A percentile compares a stretch with the other conserved stretches of the same genome.
phyloP scores from a whole-genome alignment of 2,329 filamentous ascomycete species.

The Rosellinia necatrix region DNA sequence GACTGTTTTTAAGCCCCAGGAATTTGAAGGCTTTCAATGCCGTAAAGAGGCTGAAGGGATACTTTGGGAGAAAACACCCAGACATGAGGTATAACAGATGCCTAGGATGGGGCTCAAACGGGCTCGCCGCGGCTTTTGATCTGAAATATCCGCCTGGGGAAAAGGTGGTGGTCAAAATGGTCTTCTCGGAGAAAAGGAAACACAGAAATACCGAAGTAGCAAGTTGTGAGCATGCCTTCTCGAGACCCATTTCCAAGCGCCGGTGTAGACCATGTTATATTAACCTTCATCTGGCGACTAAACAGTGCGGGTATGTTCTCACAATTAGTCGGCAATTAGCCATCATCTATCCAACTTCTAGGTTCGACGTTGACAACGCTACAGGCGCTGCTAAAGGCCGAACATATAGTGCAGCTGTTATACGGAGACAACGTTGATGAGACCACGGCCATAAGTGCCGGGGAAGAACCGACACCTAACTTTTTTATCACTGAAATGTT shows the following conservation, averaged over 20 bases:
- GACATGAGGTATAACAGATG: slow-evolving; percentile 8
- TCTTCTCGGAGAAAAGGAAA: neutral
- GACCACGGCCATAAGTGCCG: neutral
- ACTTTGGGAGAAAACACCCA: neutral
- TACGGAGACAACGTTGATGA: neutral
- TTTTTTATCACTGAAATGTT: slow-evolving; percentile 26
- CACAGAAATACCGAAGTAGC: neutral
- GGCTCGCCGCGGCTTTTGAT: slow-evolving; percentile 19
- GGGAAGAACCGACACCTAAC: neutral
- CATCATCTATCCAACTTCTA: no score
- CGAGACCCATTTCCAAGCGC: neutral
- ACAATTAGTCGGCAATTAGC: no score
- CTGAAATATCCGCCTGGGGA: neutral
- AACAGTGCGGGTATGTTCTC: slow-evolving; percentile 16
- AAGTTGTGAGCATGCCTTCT: neutral
- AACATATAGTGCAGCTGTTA: slow-evolving; percentile 23
- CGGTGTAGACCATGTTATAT: neutral
- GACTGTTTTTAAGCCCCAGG: neutral
- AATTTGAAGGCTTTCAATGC: neutral
- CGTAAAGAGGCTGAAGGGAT: neutral
- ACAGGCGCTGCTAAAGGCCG: slow-evolving; percentile 11
- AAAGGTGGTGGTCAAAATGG: slow-evolving; percentile 18
- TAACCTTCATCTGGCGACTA: neutral
- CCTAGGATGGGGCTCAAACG: slow-evolving; percentile 24
- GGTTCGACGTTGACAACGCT: neutral